Conservation (phyloP, 2,329 filamentous ascomycete species). For the Pyrenophora teres region DNA sequence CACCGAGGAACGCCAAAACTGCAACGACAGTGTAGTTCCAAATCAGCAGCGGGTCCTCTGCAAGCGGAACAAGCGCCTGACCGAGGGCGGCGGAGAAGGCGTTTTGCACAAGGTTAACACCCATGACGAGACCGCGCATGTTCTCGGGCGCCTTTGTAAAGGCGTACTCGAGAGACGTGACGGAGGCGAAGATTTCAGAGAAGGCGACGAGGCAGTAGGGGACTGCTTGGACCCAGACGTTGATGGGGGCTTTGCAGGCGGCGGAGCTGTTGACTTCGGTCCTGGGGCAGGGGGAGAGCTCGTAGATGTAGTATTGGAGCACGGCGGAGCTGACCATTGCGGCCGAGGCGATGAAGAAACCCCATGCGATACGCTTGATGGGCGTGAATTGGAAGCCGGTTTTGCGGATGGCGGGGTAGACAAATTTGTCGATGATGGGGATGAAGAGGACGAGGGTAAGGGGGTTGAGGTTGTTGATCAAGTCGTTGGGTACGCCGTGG, state of each 20-base stretch:
- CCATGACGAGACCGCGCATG: conserved; percentile 77
- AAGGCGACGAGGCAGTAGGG: conserved; percentile 60
- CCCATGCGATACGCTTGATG: conserved; percentile 58
- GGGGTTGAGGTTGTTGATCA: conserved; percentile 61
- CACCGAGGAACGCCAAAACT: conserved; percentile 65
- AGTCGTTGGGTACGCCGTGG: conserved; percentile 60
- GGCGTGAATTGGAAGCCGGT: conserved; percentile 57
- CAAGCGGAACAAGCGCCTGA: conserved; percentile 68
- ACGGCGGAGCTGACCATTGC: conserved; percentile 58
- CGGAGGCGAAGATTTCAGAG: conserved; percentile 62
- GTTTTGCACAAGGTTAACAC: conserved; percentile 71
- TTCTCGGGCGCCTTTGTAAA: conserved; percentile 78
- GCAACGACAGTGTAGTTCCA: conserved; percentile 74
- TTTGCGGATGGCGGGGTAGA: conserved; percentile 58
- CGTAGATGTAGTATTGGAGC: conserved; percentile 66
- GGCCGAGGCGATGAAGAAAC: conserved; percentile 54
- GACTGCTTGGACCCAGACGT: conserved; percentile 62
- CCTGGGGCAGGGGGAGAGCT: conserved; percentile 65
- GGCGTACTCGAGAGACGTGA: conserved; percentile 73
- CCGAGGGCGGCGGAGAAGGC: conserved; percentile 72
- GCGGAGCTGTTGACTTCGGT: conserved; percentile 62
- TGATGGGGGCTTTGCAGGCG: conserved; percentile 62
- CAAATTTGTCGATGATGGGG: conserved; percentile 57
- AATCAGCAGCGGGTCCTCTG: conserved; percentile 67
- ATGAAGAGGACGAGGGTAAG: conserved; percentile 60